These are phyloP conservation scores for Clausena lansium DNA, from an alignment of 345 rosid genomes.

Conservation along the genomic window DNA sequence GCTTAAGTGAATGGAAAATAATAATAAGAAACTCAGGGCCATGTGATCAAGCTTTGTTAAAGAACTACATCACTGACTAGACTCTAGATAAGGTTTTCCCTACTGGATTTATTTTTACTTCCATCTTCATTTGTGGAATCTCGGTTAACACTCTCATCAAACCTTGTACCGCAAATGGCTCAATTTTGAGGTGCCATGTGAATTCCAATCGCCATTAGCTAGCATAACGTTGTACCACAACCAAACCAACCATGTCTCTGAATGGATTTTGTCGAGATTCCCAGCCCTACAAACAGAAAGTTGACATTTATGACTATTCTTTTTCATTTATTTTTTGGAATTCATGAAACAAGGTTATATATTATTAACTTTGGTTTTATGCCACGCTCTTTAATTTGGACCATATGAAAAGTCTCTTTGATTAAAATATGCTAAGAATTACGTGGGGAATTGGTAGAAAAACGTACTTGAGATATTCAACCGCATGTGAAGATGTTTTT, in stretches of 20 bases:
- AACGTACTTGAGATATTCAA: not conserved
- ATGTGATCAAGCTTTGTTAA: not conserved
- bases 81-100: not conserved
- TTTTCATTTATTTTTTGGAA: not conserved
- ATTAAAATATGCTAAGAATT: not conserved
- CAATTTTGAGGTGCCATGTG: not conserved
- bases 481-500: not conserved
- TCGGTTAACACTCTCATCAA: not conserved
- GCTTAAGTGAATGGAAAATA: not conserved
- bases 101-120: not conserved
- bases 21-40: conserved; percentile 3
- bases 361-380: not conserved
- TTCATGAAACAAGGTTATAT: not conserved
- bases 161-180: not conserved
- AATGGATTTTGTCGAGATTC: conserved; percentile 1
- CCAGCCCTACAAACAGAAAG: not conserved
- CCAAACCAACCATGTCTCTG: not conserved
- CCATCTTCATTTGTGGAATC: not conserved
- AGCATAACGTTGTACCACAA: not conserved
- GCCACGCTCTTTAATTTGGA: not conserved
- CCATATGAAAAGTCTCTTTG: not conserved
- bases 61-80: not conserved
- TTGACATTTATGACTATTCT: not conserved
- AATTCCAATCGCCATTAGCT: not conserved
- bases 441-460: not conserved